Percentiles rank a stretch among this genome's conserved stretches.
Evolutionary conservation across 805 yeast genomes (phyloP).

Genomic region (Saccharomycopsis selenospora): DNA sequence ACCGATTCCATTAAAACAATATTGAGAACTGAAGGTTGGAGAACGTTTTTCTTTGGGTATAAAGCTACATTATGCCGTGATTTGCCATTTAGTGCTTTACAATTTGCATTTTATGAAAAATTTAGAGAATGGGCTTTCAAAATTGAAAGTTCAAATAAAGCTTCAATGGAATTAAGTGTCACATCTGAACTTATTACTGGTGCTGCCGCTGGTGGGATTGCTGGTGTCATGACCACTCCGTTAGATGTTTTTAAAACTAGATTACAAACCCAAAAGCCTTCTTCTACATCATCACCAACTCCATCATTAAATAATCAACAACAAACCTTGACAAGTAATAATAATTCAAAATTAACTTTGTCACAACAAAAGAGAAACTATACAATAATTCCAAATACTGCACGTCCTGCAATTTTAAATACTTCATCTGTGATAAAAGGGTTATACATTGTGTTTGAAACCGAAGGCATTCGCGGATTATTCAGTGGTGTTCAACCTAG

Average conservation of each 20-base stretch:
- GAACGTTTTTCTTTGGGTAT: conserved; percentile 81
- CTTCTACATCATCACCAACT: conserved; percentile 10
- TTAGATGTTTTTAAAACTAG: conserved; percentile 88
- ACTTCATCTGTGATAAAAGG: conserved; percentile 37
- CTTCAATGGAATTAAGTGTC: conserved; percentile 43
- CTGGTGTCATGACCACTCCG: conserved; percentile 86
- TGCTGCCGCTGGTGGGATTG: conserved; percentile 91
- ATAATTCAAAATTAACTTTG: neutral
- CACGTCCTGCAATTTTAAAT: conserved; percentile 18
- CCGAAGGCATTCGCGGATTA: conserved; percentile 73
- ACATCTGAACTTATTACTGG: conserved; percentile 74
- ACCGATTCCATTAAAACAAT: conserved; percentile 64
- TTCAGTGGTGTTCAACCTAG: conserved; percentile 97
- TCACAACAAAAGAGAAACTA: conserved; percentile 5
- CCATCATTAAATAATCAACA: conserved; percentile 5
- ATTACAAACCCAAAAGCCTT: conserved; percentile 75
- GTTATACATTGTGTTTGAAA: conserved; percentile 47
- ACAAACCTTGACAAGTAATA: conserved; percentile 24
- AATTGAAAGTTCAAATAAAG: conserved; percentile 28
- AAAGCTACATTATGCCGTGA: conserved; percentile 91
- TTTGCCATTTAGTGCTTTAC: conserved; percentile 91
- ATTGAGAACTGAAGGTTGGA: conserved; percentile 59
- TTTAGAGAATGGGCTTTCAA: conserved; percentile 55
- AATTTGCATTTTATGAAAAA: conserved; percentile 90
- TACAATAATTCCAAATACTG: conserved; percentile 16